Evolutionary conservation across 371 early-diverging fungal genomes (phyloP), one percentile per base, ranked within the genome.

Genomic region (Batkoa obscura): DNA sequence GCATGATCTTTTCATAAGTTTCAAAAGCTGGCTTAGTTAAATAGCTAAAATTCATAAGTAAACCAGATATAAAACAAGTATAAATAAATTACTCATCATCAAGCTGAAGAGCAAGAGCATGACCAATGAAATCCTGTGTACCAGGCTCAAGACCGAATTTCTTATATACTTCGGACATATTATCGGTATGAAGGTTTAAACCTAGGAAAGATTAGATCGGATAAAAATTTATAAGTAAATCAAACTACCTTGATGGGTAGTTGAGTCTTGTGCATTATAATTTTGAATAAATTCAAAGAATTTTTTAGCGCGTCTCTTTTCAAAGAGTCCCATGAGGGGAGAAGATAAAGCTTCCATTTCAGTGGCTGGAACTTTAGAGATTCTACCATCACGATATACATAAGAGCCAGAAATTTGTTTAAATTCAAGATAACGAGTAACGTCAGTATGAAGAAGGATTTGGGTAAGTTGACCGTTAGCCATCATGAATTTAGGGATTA

Each of bases 401-500:
- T 74, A 98, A 30, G 92, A 92, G 5, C 97, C 98, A 32, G 86
- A 76, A 58, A 99, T 91, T 66, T 92, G 88, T 68, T 87, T 84
- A 78, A 99, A 99, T 66, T 94, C 94, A 39, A 99, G 75, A 72
- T 98, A 94, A 55, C 94, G 86, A 32, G 96, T 90, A 42, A 99
- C 95, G 64, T 98, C 92, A 48, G 98, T 90, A 69, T 97, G 90
- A 56, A 80, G 80, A 60, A 88, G 72, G 60, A 87, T 84, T 52
- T 80, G 81, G 60, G 88, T 86, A 51, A 94, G 75, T 61, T 88
- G 86, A 51, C 89, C 95, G 61, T 90, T 93, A 51, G 94, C 97
- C 90, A 99, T 94, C 78, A 98, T 88, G 69, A 99, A 95, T 78
- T 99, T 99, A 64, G 99, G 99, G 49, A 99, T 92, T 64, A 98